Conservation (phyloP, 2,329 filamentous ascomycete genomes). For the Chalaropsis ovoidea region DNA sequence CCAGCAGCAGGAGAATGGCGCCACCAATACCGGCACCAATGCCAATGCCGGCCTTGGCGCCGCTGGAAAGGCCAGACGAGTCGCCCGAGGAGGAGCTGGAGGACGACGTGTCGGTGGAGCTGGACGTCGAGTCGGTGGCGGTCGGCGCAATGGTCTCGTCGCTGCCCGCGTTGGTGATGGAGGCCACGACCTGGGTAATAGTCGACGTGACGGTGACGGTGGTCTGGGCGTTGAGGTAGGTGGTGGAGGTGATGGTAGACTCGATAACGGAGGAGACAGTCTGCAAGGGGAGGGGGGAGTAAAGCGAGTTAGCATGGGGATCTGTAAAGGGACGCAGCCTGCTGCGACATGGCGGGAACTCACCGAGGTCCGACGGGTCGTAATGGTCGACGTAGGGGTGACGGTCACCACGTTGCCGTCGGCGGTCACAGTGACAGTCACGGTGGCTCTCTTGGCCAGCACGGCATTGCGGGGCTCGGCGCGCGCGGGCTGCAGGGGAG, state of each 20-base stretch:
- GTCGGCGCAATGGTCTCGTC: constrained; percentile 33
- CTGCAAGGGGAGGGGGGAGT: neutral
- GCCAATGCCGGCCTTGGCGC: constrained; percentile 39
- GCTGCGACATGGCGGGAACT: neutral
- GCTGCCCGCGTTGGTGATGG: constrained; percentile 32
- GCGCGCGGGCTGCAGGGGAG: constrained; percentile 16
- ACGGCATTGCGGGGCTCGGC: constrained; percentile 13
- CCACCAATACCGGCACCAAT: constrained; percentile 35
- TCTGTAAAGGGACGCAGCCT: too few relatives aligned
- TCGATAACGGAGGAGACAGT: constrained; percentile 29
- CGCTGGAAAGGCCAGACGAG: constrained; percentile 33
- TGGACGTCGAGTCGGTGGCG: constrained; percentile 27
- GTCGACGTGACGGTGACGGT: constrained; percentile 35
- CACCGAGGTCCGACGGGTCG: constrained; percentile 21
- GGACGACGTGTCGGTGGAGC: constrained; percentile 28
- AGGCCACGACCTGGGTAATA: constrained; percentile 28
- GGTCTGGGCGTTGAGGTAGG: constrained; percentile 32
- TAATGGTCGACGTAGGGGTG: constrained; percentile 25
- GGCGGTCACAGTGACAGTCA: constrained; percentile 32
- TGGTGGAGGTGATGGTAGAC: constrained; percentile 26
- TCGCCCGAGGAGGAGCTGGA: constrained; percentile 25
- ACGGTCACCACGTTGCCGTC: constrained; percentile 30
- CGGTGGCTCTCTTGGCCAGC: constrained; percentile 26
- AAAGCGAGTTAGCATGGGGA: neutral
- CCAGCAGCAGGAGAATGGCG: constrained; percentile 29